Evolutionary conservation across 306 rosid genomes (phyloP).

Genomic region (Ammopiptanthus mongolicus): DNA sequence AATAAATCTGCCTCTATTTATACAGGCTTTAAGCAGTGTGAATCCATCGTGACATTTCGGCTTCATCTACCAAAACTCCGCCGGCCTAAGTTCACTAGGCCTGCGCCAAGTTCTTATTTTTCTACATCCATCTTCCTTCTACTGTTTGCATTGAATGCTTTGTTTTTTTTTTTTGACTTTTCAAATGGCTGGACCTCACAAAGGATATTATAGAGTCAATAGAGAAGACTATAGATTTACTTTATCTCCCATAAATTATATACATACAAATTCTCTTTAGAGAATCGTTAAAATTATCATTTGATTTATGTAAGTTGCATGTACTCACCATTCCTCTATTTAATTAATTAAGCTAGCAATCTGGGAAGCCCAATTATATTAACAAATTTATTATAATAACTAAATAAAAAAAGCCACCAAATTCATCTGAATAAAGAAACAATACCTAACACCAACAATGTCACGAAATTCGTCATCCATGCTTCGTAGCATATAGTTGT

Average conservation of each 20-base stretch:
- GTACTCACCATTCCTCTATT: background rate
- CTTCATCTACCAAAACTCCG: too few species aligned
- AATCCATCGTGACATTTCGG: too few species aligned
- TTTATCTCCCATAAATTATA: background rate
- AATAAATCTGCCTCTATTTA: too few species aligned
- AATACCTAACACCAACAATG: conserved; percentile 80
- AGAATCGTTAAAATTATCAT: background rate
- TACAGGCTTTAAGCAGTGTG: too few species aligned
- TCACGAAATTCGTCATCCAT: conserved; percentile 93
- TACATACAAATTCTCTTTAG: background rate
- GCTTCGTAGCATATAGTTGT: conserved; percentile 90
- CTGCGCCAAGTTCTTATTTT: too few species aligned
- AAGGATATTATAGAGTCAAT: background rate
- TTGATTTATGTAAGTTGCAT: background rate
- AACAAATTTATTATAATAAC: background rate
- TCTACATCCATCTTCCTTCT: too few species aligned
- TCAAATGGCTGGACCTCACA: too few species aligned
- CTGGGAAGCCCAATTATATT: background rate
- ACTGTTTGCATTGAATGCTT: too few species aligned
- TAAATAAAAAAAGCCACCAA: background rate
- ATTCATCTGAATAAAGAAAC: conserved; percentile 3
- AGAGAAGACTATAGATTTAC: background rate
- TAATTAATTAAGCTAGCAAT: background rate
- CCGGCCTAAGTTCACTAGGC: too few species aligned
- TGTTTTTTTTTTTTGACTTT: too few species aligned